Evolutionary conservation across 176 grass and related monocot species (phyloP).

Genomic region (Paspalum notatum): DNA sequence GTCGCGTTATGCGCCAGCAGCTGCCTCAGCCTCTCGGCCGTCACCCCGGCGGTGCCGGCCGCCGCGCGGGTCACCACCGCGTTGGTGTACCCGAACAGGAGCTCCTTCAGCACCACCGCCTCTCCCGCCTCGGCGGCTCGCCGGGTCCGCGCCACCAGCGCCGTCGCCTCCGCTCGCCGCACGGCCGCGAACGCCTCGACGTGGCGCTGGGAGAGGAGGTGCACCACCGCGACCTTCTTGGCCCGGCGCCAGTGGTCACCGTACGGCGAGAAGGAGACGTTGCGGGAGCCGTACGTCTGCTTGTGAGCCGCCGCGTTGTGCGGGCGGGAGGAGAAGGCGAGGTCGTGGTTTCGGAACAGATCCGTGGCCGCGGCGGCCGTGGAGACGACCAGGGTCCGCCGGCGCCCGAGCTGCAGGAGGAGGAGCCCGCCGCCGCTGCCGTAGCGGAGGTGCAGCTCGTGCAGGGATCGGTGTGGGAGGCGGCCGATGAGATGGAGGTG

Average conservation of each 20-base stretch:
- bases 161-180: constrained; percentile 21
- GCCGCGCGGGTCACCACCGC: constrained; percentile 29
- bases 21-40: constrained; percentile 1
- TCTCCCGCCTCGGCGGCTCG: background rate
- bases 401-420: constrained; percentile 35
- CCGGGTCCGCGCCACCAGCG: background rate
- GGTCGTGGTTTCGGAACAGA: constrained; percentile 48
- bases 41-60: background rate
- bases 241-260: constrained; percentile 44
- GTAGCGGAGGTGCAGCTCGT: constrained; percentile 21
- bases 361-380: constrained; percentile 40
- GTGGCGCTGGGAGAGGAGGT: constrained; percentile 37
- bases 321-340: constrained; percentile 50
- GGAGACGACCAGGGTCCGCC: constrained; percentile 42
- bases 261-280: constrained; percentile 49
- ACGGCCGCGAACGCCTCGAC: background rate
- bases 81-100: constrained; percentile 51
- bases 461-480: constrained; percentile 46
- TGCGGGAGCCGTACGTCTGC: constrained; percentile 16
- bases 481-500: background rate
- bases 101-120: constrained; percentile 43
- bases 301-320: constrained; percentile 15
- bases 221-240: constrained; percentile 45
- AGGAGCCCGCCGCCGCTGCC: constrained; percentile 35
- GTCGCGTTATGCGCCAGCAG: constrained; percentile 29